Evolutionary conservation across 2,329 filamentous ascomycete genomes (phyloP).

Genomic region (Penicillium sp.): DNA sequence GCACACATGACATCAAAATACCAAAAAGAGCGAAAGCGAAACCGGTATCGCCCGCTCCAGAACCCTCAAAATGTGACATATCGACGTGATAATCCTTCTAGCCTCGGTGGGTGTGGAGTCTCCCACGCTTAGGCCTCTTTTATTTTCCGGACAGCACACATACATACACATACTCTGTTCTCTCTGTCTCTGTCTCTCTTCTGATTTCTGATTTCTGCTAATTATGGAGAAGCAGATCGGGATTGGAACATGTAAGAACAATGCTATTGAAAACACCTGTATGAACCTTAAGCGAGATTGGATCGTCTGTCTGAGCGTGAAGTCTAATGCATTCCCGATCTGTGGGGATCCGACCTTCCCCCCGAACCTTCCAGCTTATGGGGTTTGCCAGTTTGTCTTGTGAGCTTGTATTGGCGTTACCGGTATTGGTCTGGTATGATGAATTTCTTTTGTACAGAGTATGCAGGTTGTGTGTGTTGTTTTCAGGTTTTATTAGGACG

Average conservation of each 20-base stretch:
- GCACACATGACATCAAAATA: neutral
- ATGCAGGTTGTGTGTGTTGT: too few relatives aligned
- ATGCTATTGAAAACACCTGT: neutral
- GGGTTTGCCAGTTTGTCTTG: conserved; percentile 11
- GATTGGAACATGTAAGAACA: neutral
- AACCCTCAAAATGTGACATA: conserved; percentile 3
- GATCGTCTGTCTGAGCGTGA: neutral
- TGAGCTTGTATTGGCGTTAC: too few relatives aligned
- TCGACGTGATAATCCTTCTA: neutral
- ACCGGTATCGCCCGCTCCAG: neutral
- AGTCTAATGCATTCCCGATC: neutral
- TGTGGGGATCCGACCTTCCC: conserved; percentile 12
- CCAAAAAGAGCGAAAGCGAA: neutral
- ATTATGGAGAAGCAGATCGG: too few relatives aligned
- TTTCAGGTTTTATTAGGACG: too few relatives aligned
- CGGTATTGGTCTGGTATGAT: too few relatives aligned
- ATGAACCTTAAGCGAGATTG: neutral
- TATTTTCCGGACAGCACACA: neutral
- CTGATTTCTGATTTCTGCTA: neutral
- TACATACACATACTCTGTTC: neutral
- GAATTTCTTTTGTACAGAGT: too few relatives aligned
- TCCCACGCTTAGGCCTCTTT: neutral
- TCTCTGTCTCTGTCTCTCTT: neutral
- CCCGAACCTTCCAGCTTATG: conserved; percentile 24
- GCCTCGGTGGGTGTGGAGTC: neutral